Percentiles rank a stretch among this genome's conserved stretches.
These are phyloP conservation scores for Claviceps sp. DNA, from an alignment of 2,329 filamentous ascomycete genomes.

Conservation along the genomic window DNA sequence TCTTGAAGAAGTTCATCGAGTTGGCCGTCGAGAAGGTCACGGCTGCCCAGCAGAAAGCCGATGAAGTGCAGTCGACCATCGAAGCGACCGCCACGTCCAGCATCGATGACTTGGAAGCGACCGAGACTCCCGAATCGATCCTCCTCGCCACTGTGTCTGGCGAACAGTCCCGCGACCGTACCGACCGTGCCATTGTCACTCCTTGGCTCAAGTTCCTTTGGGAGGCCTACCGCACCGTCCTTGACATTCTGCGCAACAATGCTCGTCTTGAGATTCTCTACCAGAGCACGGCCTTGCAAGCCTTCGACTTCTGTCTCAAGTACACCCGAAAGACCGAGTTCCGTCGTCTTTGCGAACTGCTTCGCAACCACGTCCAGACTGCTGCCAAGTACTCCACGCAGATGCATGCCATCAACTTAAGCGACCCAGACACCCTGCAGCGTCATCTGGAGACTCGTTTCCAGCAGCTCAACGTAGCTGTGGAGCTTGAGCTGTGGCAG, in stretches of 20 bases:
- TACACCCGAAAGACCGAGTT: conserved; percentile 99
- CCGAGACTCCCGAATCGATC: conserved; percentile 95
- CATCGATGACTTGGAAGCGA: conserved; percentile 90
- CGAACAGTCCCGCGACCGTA: conserved; percentile 93
- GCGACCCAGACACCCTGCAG: conserved; percentile 92
- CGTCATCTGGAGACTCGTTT: conserved; percentile 96
- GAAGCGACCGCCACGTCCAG: conserved; percentile 59
- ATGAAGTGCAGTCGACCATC: conserved; percentile 80
- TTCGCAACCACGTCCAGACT: conserved; percentile 97
- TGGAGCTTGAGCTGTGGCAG: conserved; percentile 97
- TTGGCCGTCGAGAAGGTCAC: conserved; percentile 93
- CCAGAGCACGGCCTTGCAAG: conserved; percentile 94
- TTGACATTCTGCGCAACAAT: conserved; percentile 99
- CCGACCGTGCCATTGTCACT: conserved; percentile 93
- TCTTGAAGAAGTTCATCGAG: conserved; percentile 96
- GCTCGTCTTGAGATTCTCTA: conserved; percentile 94
- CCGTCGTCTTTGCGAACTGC: conserved; percentile 91
- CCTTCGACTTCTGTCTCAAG: conserved; percentile 97
- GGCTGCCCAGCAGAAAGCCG: conserved; percentile 87
- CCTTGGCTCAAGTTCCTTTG: conserved; percentile 99
- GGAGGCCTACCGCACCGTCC: conserved; percentile 97
- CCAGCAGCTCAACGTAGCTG: conserved; percentile 94
- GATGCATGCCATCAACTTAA: conserved; percentile 99
- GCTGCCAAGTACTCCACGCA: conserved; percentile 97
- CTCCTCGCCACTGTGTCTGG: conserved; percentile 94